These are phyloP conservation scores for Ophiosphaerella narmari DNA, from an alignment of 2,329 filamentous ascomycete species.

Conservation along the genomic window DNA sequence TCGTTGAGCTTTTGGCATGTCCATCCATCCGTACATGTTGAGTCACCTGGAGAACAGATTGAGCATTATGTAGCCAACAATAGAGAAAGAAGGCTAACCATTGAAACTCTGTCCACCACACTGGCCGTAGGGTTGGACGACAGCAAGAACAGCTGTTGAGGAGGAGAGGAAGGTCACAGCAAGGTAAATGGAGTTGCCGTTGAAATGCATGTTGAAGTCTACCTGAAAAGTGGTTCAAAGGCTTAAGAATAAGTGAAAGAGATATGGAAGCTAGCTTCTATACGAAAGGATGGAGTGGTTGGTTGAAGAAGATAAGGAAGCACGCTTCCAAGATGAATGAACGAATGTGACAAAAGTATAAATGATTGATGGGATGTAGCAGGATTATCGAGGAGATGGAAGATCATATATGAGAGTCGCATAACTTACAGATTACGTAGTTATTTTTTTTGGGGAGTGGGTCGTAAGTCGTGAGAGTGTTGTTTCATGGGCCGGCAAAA, in stretches of 20 bases:
- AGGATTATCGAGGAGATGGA: not conserved
- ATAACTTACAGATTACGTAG: not conserved
- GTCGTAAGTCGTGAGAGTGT: conserved; percentile 9
- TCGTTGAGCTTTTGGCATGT: conserved; percentile 49
- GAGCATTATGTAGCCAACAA: too few relatives aligned
- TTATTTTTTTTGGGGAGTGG: conserved; percentile 5
- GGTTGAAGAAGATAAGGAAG: conserved; percentile 25
- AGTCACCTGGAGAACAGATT: conserved; percentile 27
- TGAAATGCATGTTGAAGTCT: conserved; percentile 25
- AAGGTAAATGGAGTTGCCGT: conserved; percentile 28
- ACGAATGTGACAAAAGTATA: conserved; percentile 1
- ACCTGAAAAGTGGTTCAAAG: too few relatives aligned
- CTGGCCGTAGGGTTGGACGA: conserved; percentile 47
- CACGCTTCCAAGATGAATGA: conserved; percentile 20
- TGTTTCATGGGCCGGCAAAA: conserved; percentile 25
- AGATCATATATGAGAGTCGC: conserved; percentile 7
- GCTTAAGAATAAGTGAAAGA: not conserved
- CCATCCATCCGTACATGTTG: conserved; percentile 46
- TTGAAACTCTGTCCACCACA: conserved; percentile 51
- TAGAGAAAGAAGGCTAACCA: conserved; percentile 10
- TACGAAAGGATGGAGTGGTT: conserved; percentile 13
- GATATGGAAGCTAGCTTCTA: conserved; percentile 20
- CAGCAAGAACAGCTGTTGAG: conserved; percentile 34
- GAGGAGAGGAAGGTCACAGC: conserved; percentile 32
- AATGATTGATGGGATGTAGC: not conserved